Conservation (phyloP, 1,284 basidiomycete genomes). For the Pyrrhoderma lamaoense region DNA sequence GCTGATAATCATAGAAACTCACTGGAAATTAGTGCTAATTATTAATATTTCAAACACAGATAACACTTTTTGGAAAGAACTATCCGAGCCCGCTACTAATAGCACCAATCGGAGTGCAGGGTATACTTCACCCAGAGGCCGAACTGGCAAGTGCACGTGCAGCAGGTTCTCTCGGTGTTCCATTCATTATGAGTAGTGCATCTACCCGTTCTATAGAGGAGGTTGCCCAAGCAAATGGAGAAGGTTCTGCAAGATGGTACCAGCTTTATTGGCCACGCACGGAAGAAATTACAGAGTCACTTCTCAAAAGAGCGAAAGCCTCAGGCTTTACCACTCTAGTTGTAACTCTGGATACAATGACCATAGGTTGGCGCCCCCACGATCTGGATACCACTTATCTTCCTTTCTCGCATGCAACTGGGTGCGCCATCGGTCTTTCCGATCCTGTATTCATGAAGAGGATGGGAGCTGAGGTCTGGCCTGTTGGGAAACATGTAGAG, state of each 20-base stretch:
- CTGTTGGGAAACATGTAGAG: constrained; percentile 33
- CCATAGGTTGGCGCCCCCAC: constrained; percentile 61
- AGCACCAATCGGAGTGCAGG: constrained; percentile 72
- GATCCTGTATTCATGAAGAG: constrained; percentile 69
- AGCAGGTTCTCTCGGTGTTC: constrained; percentile 54
- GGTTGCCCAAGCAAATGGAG: constrained; percentile 58
- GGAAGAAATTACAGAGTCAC: constrained; percentile 54
- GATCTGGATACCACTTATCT: constrained; percentile 54
- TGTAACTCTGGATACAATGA: constrained; percentile 62
- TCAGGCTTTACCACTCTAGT: constrained; percentile 62
- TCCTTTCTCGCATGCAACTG: constrained; percentile 56
- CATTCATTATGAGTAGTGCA: constrained; percentile 68
- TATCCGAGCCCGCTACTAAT: constrained; percentile 59
- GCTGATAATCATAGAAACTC: constrained; percentile 5
- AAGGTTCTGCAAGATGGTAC: constrained; percentile 54
- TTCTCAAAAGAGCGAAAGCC: constrained; percentile 58
- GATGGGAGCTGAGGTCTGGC: constrained; percentile 35
- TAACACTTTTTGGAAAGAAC: constrained; percentile 62
- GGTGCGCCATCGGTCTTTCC: constrained; percentile 48
- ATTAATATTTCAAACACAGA: constrained; percentile 30
- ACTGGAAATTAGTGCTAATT: constrained; percentile 9
- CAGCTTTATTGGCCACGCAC: constrained; percentile 74
- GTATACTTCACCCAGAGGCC: constrained; percentile 57
- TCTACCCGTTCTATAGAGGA: constrained; percentile 65
- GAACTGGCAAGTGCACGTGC: constrained; percentile 66